Evolutionary conservation across 306 rosid species (phyloP), one percentile per base, ranked within the genome.

Genomic region (Castanea sativa): DNA sequence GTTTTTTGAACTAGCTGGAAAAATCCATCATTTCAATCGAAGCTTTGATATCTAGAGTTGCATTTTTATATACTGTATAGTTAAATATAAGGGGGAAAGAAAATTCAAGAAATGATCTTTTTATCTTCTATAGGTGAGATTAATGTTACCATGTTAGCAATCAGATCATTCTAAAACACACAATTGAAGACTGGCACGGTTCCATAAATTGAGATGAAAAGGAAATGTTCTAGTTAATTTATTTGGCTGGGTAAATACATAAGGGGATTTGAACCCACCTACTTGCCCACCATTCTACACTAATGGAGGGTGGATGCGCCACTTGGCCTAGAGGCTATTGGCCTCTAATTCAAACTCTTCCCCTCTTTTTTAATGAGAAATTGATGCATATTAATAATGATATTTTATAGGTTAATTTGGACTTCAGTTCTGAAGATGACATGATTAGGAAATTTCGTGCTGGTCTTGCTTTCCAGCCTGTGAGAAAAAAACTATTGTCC

Each of bases 401-500:
- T 84, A 61, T 82, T 51, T 77, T 76, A 52, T 85, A 96, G 97
- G 98, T 96, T 81, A 96, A 96, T 90, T 88, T 96, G 71, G 99
- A 96, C 90, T 96, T 96, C 79, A 83, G 87, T 86, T 96, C 98
- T 52, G 98, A 96, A 83, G 94, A 84, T 72, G 99, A 96, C 81
- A 96, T 93, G 99, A 89, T 93, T 70, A 88, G 94, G 81, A 96
- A 96, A 79, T 96, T 91, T 73, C 96, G 98, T 35, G 98, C 93
- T 69, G 94, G 98, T 81, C 92, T 96, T 77, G 97, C 96, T 70
- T 85, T 93, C 86, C 98, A 96, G 82, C 99, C 99, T 80, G 99
- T 96, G 87, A 91, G 96, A 76, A 87, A 84, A 25, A 78, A 87
- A 84, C 45, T 10, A 41, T 64, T 43, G 76, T 30, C 67, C 73